Evolutionary conservation across 2,329 filamentous ascomycete species (phyloP), one percentile per base, ranked within the genome.

Genomic region (Thelonectria discophora): DNA sequence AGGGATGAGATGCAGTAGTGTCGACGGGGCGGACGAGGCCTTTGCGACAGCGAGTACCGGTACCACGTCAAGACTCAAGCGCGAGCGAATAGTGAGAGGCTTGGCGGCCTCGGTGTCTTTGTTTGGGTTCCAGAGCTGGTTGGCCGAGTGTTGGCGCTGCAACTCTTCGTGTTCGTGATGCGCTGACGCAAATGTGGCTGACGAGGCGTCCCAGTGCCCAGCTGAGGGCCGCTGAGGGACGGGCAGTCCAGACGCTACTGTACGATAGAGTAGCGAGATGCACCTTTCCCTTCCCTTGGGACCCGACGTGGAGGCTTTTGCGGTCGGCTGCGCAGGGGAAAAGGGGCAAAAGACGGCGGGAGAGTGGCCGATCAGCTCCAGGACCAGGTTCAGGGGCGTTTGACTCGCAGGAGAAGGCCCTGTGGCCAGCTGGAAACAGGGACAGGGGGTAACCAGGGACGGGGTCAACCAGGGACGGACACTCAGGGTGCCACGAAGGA

Each of bases 1-100:
- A 48, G 63, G 65, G 65, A 67, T 67, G 63, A 67, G 63, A n/a
- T 66, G 64, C 65, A 66, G 65, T 66, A 66, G 65, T 42, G 62
- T 42, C 47, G 39, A 27, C n/a, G 5, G 12, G 43, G 55, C 20
- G 37, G 34, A 20, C 7, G 47, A 46, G 46, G 15, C 30, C 21
- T 40, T 27, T 56, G 46, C 30, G 32, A 45, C 18, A 27, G 49
- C 5, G 53, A 56, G 17, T 12, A 27, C 12, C 21, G 52, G 17
- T 12, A 21, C 27, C 5, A 30, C 27, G 27, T 30, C 27, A 30
- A 30, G 27, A 7, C 5, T 30, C 27, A 30, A 30, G 27, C 27
- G 27, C 27, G 27, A 30, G 27, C 27, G 27, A 30, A 30, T 10
- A 9, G 27, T 7, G 27, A 30, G 27, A 9, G 27, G 27, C 27